Evolutionary conservation across 139 green algal genomes (phyloP), one percentile per base, ranked within the genome.

Genomic region (Micractinium conductrix): DNA sequence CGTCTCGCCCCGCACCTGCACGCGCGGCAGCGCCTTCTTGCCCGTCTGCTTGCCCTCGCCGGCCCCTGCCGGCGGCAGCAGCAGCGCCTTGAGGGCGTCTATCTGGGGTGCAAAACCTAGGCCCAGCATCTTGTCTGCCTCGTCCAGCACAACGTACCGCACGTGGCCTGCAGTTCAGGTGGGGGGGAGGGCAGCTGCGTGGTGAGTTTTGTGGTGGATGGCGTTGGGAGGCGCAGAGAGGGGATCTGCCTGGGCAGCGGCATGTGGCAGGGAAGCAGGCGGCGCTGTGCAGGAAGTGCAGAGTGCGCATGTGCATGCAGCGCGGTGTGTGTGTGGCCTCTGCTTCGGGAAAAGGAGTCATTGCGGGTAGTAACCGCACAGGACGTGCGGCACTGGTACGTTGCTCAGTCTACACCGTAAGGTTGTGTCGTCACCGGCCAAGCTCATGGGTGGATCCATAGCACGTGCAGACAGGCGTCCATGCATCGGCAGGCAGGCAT

Each of bases 51-150:
- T 55, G 71, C 30, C 71, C 24, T 43, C 35, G 73, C 71, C 44
- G 37, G 48, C 74, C 40, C 37, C 53, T 9, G 40, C 26, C 24
- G 81, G 63, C 4, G 85, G 74, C 55, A 95, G 83, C 40, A 97
- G 58, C 80, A 94, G 55, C 1, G 2, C 76, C 19, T 75, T 83
- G 79, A 98, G 78, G 4, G 89, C 74, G 7, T 94, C 90, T 21
- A 98, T 80, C 85, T 98, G 93, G 17, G 92, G 89, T 78, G 87
- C 43, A 60, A 98, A 95, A 33, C 95, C 95, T 30, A 96, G 79
- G 10, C 83, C 87, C 71, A 98, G 89, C 95, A 98, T 97, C 85
- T 96, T 96, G 86, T 98, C 95, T 0, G 95, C 94, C 81, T 98
- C 95, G 68, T 98, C 95, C 60, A 98, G 80, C 37, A 97, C 95